Conservation (phyloP, 495 filamentous ascomycete species). For the Aspergillus sclerotioniger region DNA sequence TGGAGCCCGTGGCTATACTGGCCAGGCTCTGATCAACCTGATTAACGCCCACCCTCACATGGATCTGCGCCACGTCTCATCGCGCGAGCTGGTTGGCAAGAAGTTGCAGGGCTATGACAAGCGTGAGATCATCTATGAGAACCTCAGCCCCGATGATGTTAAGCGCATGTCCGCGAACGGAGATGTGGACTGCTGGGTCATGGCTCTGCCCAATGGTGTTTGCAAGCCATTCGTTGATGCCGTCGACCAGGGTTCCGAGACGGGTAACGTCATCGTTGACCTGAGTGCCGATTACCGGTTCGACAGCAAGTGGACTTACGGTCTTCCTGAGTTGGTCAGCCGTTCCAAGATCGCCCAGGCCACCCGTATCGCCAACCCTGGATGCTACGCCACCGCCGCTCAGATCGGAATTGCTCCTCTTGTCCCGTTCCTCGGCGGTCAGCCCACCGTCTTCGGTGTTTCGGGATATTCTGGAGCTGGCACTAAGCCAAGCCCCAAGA, state of each 20-base stretch:
- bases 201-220: constrained; percentile 96
- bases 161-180: constrained; percentile 84
- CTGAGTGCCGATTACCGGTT: constrained; percentile 96
- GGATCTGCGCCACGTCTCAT: constrained; percentile 91
- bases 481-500: constrained; percentile 94
- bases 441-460: constrained; percentile 88
- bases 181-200: constrained; percentile 98
- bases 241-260: constrained; percentile 67
- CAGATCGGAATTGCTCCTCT: constrained; percentile 88
- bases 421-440: constrained; percentile 70
- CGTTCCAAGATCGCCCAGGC: constrained; percentile 76
- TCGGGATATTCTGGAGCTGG: constrained; percentile 96
- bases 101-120: constrained; percentile 90
- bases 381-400: constrained; percentile 96
- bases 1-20: constrained; percentile 93
- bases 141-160: constrained; percentile 84
- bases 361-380: constrained; percentile 88
- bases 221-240: constrained; percentile 96
- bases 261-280: constrained; percentile 84
- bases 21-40: constrained; percentile 85
- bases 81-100: constrained; percentile 87
- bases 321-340: constrained; percentile 83
- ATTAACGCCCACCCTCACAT: constrained; percentile 91
- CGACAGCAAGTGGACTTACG: constrained; percentile 88
- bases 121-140: constrained; percentile 91